A percentile compares a stretch with the other conserved stretches of the same genome.
These are phyloP conservation scores for Colletotrichum sp. DNA, from an alignment of 2,329 filamentous ascomycete genomes.

Conservation along the genomic window DNA sequence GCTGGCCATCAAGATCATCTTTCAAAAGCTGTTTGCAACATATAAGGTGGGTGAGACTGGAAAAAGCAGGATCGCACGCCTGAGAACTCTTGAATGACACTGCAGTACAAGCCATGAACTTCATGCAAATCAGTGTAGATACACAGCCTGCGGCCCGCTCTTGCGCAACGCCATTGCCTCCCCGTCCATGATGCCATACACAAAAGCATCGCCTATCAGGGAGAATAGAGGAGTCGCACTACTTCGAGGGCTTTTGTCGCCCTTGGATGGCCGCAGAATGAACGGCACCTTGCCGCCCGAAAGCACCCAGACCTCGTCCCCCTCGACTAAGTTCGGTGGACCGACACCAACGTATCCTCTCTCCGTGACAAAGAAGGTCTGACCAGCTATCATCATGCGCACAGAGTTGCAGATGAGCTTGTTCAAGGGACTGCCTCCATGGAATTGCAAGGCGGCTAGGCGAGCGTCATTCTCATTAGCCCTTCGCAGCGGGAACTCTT, in stretches of 20 bases:
- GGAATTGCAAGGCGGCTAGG: not conserved
- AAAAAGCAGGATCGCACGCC: not conserved
- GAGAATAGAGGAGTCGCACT: not conserved
- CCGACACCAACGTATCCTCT: not conserved
- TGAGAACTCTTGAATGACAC: fast-evolving
- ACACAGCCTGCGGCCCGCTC: not conserved
- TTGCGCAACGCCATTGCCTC: not conserved
- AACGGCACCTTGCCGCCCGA: not conserved
- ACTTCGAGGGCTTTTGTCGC: not conserved
- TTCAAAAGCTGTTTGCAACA: not conserved
- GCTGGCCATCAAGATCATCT: not conserved
- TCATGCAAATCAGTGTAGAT: not conserved
- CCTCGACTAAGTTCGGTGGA: not conserved
- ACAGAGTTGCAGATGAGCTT: not conserved
- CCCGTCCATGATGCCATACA: not conserved
- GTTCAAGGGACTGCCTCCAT: not conserved
- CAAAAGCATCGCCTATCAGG: not conserved
- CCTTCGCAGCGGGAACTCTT: not conserved
- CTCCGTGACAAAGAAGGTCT: not conserved
- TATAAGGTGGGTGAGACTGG: not conserved
- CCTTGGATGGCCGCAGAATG: not conserved
- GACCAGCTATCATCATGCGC: not conserved
- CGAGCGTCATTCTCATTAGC: not conserved
- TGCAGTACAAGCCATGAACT: not conserved
- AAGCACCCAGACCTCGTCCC: not conserved